Percentiles rank a stretch among this genome's conserved stretches.
phyloP scores from a whole-genome alignment of 1,139 yeast species.

The Meyerozyma carpophila region DNA sequence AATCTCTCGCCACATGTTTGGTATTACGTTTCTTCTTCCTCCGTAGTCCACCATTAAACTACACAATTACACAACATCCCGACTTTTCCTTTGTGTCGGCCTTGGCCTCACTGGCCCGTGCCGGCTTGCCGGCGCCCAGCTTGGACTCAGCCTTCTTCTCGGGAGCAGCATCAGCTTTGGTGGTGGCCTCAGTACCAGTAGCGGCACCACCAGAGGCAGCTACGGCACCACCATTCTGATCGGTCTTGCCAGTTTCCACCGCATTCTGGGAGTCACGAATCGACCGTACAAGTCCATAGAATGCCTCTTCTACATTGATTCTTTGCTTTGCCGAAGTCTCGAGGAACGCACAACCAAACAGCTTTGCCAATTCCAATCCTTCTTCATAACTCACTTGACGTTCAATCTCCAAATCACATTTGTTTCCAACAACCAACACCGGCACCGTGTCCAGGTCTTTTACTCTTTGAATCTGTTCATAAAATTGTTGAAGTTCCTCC shows the following conservation, averaged over 20 bases:
- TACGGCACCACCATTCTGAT: conserved; percentile 10
- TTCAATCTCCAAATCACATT: conserved; percentile 71
- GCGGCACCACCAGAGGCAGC: conserved; percentile 4
- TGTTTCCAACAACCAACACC: conserved; percentile 70
- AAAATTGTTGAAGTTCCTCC: conserved; percentile 71
- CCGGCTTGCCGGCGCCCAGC: conserved; percentile 3
- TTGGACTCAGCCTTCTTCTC: conserved; percentile 5
- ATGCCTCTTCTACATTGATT: conserved; percentile 90
- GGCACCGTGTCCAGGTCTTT: conserved; percentile 76
- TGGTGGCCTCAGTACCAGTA: conserved; percentile 7
- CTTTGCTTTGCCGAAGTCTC: conserved; percentile 94
- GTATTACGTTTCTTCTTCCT: too few species aligned
- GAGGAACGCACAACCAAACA: conserved; percentile 72
- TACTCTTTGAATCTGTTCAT: conserved; percentile 81
- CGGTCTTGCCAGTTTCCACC: conserved; percentile 2
- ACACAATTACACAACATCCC: conserved; percentile 45
- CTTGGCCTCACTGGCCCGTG: conserved; percentile 4
- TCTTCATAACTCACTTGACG: conserved; percentile 79
- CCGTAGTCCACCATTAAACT: conserved; percentile 3
- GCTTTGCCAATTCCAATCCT: conserved; percentile 72
- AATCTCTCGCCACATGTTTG: too few species aligned
- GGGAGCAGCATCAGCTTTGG: conserved; percentile 10
- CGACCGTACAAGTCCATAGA: conserved; percentile 66
- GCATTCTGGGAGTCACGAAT: conserved; percentile 41
- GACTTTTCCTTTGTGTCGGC: conserved; percentile 31